phyloP scores from a whole-genome alignment of 2,329 filamentous ascomycete genomes.

The Lasiodiplodia hormozganensis region DNA sequence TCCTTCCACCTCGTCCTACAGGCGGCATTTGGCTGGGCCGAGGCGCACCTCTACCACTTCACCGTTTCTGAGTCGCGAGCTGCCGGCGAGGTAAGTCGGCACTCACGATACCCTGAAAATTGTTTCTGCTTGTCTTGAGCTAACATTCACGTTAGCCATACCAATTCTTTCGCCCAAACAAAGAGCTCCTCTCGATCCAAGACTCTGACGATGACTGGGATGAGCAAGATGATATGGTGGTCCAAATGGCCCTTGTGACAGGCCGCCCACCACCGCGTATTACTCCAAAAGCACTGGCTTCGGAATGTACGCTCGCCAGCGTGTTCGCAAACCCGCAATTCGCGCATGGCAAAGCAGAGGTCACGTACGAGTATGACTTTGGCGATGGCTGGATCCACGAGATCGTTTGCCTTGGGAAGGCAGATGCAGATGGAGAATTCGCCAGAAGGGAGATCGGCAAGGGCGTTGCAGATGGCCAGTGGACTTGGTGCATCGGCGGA shows the following conservation, averaged over 20 bases:
- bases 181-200: neutral
- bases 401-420: neutral
- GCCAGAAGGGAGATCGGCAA: neutral
- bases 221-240: too few relatives aligned
- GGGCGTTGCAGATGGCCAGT: neutral
- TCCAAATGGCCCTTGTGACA: too few relatives aligned
- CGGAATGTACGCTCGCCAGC: neutral
- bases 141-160: too few relatives aligned
- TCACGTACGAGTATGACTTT: neutral
- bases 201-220: neutral
- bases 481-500: neutral
- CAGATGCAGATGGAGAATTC: neutral
- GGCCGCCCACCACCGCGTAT: too few relatives aligned
- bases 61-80: neutral
- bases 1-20: neutral
- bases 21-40: neutral
- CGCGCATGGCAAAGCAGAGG: neutral
- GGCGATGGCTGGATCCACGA: neutral
- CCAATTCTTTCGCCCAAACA: too few relatives aligned
- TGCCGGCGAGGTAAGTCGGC: neutral
- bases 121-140: too few relatives aligned
- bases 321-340: neutral
- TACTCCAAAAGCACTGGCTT: neutral
- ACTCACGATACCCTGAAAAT: too few relatives aligned
- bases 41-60: neutral